A percentile compares a stretch with the other conserved stretches of the same genome.
Conservation (phyloP, 2,329 filamentous ascomycete genomes). For the Pestalotiopsis sp. region DNA sequence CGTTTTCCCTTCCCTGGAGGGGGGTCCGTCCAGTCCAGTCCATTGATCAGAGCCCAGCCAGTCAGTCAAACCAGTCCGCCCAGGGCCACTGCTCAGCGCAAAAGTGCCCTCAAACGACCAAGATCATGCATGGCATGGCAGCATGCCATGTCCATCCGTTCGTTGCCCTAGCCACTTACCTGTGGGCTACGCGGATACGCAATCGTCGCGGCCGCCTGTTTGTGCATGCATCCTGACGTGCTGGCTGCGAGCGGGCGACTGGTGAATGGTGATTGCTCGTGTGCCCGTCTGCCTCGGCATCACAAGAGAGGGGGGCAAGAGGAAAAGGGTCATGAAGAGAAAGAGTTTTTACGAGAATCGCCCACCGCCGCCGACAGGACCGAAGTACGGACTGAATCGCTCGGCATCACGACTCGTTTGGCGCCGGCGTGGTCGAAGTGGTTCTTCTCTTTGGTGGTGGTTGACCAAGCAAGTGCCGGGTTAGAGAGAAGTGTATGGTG, state of each 20-base stretch:
- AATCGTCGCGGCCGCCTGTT: not conserved
- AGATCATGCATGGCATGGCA: not conserved
- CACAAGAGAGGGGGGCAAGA: not conserved
- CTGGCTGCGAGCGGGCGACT: not conserved
- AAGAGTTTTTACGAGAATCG: not conserved
- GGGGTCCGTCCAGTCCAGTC: not conserved
- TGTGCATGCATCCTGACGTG: not conserved
- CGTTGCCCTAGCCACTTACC: not conserved
- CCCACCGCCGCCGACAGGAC: not conserved
- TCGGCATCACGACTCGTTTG: constrained; percentile 5
- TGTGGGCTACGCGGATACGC: not conserved
- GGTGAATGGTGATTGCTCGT: not conserved
- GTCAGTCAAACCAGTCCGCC: not conserved
- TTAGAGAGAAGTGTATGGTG: not conserved
- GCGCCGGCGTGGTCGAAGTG: constrained; percentile 3
- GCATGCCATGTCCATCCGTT: not conserved
- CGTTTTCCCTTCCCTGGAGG: not conserved
- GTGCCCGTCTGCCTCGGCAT: not conserved
- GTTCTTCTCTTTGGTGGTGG: not conserved
- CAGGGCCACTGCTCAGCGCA: not conserved
- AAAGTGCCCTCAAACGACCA: not conserved
- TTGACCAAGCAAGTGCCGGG: not conserved
- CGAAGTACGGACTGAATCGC: not conserved
- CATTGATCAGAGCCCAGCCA: not conserved
- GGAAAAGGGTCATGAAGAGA: not conserved